Conservation (phyloP, 768 basidiomycete genomes). For the Pleurotus platypus region DNA sequence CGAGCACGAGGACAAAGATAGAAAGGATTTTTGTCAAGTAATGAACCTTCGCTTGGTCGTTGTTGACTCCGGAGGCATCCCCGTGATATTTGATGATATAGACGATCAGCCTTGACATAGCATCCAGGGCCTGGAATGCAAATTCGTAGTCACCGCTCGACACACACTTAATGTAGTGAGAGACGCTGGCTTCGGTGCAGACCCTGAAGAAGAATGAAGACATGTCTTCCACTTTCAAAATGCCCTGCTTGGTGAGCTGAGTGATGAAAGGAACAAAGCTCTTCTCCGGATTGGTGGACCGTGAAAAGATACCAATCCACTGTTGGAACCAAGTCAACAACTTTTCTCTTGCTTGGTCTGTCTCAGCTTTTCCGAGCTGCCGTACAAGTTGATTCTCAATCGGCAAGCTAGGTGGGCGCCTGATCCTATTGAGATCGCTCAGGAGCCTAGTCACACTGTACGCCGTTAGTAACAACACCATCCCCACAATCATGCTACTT, state of each 20-base stretch:
- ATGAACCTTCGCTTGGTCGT: conserved; percentile 93
- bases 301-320: conserved; percentile 94
- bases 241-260: conserved; percentile 95
- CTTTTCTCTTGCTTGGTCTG: conserved; percentile 72
- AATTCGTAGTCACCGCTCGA: conserved; percentile 69
- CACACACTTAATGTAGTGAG: conserved; percentile 76
- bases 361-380: conserved; percentile 62
- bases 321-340: conserved; percentile 83
- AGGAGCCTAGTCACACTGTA: conserved; percentile 66
- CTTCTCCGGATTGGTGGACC: conserved; percentile 87
- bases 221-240: conserved; percentile 91
- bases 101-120: conserved; percentile 90
- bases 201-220: conserved; percentile 99
- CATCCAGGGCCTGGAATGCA: conserved; percentile 92
- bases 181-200: conserved; percentile 92
- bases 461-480: conserved; percentile 7
- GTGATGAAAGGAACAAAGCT: conserved; percentile 96
- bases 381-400: conserved; percentile 23
- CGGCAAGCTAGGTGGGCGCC: conserved; percentile 39
- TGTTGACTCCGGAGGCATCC: conserved; percentile 88
- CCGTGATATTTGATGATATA: conserved; percentile 99
- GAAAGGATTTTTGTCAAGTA: conserved; percentile 97
- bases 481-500: conserved; percentile 26
- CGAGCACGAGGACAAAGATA: conserved; percentile 93
- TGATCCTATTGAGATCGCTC: conserved; percentile 75